phyloP scores from a whole-genome alignment of 495 filamentous ascomycete species.

The Neurospora sp. region DNA sequence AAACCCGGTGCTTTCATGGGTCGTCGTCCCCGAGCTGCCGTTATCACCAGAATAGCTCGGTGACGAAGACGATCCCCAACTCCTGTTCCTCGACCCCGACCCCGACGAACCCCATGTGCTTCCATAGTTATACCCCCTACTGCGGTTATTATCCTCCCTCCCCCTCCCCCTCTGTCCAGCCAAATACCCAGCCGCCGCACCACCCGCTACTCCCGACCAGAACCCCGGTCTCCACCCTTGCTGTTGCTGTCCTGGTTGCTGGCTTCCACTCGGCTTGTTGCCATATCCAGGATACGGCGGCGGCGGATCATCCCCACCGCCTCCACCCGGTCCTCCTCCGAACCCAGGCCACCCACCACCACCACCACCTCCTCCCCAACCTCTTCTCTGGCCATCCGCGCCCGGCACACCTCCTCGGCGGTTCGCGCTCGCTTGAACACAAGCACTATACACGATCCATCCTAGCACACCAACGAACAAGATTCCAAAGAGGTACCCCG shows the following conservation, averaged over 20 bases:
- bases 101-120: conserved; percentile 27
- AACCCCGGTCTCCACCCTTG: conserved; percentile 76
- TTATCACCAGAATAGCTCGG: conserved; percentile 23
- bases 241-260: conserved; percentile 2
- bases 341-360: conserved; percentile 27
- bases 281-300: conserved; percentile 41
- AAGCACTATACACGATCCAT: conserved; percentile 44
- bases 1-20: conserved; percentile 75
- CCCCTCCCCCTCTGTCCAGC: conserved; percentile 45
- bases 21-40: conserved; percentile 39
- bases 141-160: conserved; percentile 13
- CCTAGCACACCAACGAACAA: conserved; percentile 34
- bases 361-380: conserved; percentile 18
- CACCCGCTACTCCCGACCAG: conserved; percentile 67
- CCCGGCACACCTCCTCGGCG: conserved; percentile 3
- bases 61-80: conserved; percentile 14
- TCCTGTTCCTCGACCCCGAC: conserved; percentile 10
- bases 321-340: conserved; percentile 39
- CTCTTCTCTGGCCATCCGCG: conserved; percentile 9
- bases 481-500: conserved; percentile 18
- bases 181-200: conserved; percentile 59
- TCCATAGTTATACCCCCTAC: conserved; percentile 14
- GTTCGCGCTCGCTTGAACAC: conserved; percentile 7
- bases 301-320: conserved; percentile 44
- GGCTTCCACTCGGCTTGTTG: conserved; percentile 14